phyloP scores from a whole-genome alignment of 805 yeast species.

The Ogataea siamensis region DNA sequence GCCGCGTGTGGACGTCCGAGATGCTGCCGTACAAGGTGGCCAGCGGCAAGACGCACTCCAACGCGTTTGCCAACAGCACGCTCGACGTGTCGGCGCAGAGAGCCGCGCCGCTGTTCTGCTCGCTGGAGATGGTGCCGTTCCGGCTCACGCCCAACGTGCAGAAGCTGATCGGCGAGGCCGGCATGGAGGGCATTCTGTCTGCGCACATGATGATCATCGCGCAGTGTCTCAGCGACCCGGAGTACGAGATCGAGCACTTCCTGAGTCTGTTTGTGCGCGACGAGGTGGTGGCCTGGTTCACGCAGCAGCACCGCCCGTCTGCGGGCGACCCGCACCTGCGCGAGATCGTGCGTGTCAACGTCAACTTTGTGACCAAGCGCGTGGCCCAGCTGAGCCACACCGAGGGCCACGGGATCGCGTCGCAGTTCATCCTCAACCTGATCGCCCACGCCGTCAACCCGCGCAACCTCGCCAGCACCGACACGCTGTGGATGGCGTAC shows the following conservation, averaged over 20 bases:
- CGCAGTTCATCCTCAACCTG: constrained; percentile 86
- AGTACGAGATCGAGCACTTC: constrained; percentile 86
- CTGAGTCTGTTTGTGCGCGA: constrained; percentile 93
- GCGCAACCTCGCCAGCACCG: constrained; percentile 86
- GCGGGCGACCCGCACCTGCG: constrained; percentile 81
- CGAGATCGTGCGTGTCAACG: constrained; percentile 85
- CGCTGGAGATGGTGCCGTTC: constrained; percentile 93
- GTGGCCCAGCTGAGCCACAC: constrained; percentile 67
- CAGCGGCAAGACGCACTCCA: constrained; percentile 42
- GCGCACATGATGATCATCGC: constrained; percentile 84
- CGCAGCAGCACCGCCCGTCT: constrained; percentile 78
- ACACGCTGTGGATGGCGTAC: constrained; percentile 94
- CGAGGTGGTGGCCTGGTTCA: constrained; percentile 92
- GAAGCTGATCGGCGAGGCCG: constrained; percentile 89
- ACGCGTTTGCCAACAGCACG: constrained; percentile 42
- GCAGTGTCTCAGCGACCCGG: constrained; percentile 85
- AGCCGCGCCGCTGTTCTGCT: constrained; percentile 81
- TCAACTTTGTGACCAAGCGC: constrained; percentile 77
- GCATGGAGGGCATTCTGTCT: constrained; percentile 86
- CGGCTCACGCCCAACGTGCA: constrained; percentile 95
- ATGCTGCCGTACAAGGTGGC: constrained; percentile 89
- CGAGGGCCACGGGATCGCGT: constrained; percentile 72
- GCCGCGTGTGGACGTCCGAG: constrained; percentile 90
- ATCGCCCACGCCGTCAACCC: constrained; percentile 96
- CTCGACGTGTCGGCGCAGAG: constrained; percentile 49